These are phyloP conservation scores for Macrophomina pseudophaseolina DNA, from an alignment of 2,329 filamentous ascomycete genomes.

Conservation along the genomic window DNA sequence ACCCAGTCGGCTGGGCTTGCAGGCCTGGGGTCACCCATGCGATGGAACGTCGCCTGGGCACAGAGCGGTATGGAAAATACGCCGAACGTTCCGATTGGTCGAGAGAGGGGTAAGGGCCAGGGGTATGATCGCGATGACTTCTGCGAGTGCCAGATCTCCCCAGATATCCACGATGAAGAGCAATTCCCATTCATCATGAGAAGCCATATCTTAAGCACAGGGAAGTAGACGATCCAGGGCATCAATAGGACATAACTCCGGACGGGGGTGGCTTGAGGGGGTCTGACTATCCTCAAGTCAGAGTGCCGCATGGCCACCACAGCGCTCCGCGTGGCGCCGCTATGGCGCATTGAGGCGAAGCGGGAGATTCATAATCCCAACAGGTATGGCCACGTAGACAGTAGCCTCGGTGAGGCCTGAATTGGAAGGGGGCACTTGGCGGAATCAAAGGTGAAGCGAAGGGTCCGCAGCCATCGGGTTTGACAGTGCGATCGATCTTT, in stretches of 20 bases:
- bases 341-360: not conserved
- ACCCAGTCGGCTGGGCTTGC: not conserved
- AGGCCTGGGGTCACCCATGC: not conserved
- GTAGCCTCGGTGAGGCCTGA: not conserved
- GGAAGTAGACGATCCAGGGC: not conserved
- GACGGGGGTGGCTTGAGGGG: not conserved
- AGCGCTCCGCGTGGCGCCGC: not conserved
- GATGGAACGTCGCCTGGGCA: not conserved
- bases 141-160: constrained; percentile 1
- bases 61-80: not conserved
- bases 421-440: not conserved
- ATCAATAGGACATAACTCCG: not conserved
- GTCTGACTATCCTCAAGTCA: not conserved
- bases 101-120: not conserved
- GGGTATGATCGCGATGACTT: constrained; percentile 1
- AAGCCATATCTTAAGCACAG: not conserved
- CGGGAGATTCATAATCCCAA: not conserved
- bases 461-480: not conserved
- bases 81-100: constrained; percentile 7
- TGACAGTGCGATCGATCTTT: constrained; percentile 13
- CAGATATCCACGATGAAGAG: not conserved
- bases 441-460: not conserved
- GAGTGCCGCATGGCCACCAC: constrained; percentile 1
- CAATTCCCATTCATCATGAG: not conserved
- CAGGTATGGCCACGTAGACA: constrained; percentile 2